Percentiles rank a stretch among this genome's conserved stretches.
Conservation (phyloP, 805 yeast genomes). For the Ogataea ganodermae region DNA sequence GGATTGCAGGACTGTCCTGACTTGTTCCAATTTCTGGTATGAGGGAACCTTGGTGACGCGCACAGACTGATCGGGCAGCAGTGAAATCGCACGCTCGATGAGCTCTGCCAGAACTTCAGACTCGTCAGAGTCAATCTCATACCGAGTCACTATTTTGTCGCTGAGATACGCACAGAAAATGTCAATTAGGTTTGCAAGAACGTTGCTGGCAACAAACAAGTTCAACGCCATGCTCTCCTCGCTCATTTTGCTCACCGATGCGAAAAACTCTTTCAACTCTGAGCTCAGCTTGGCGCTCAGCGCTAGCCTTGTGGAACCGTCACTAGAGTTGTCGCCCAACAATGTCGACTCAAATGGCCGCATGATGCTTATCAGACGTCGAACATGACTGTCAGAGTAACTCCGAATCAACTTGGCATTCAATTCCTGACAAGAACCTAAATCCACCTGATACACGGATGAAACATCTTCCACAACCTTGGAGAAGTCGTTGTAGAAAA, state of each 20-base stretch:
- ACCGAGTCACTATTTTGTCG: constrained; percentile 23
- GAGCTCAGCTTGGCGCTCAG: constrained; percentile 10
- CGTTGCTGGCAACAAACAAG: constrained; percentile 22
- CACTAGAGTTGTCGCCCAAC: constrained; percentile 25
- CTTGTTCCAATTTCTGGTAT: constrained; percentile 33
- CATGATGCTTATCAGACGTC: constrained; percentile 13
- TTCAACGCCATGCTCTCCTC: constrained; percentile 22
- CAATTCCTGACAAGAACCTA: constrained; percentile 27
- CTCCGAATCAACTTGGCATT: constrained; percentile 20
- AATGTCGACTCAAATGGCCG: constrained; percentile 18
- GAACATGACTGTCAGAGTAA: constrained; percentile 9
- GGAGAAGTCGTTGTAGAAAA: constrained; percentile 37
- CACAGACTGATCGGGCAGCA: constrained; percentile 7
- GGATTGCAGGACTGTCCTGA: constrained; percentile 27
- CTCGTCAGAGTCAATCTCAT: constrained; percentile 37
- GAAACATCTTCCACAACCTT: constrained; percentile 27
- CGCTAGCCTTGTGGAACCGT: constrained; percentile 11
- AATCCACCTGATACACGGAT: constrained; percentile 19
- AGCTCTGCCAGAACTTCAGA: constrained; percentile 27
- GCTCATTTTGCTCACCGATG: constrained; percentile 15
- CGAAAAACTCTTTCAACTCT: constrained; percentile 18
- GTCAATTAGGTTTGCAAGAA: constrained; percentile 20
- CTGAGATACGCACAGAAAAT: constrained; percentile 23
- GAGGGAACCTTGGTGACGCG: constrained; percentile 24
- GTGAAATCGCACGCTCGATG: constrained; percentile 13